A percentile compares a stretch with the other conserved stretches of the same genome.
These are phyloP conservation scores for Glarea lozoyensis DNA, from an alignment of 495 filamentous ascomycete genomes.

Conservation along the genomic window DNA sequence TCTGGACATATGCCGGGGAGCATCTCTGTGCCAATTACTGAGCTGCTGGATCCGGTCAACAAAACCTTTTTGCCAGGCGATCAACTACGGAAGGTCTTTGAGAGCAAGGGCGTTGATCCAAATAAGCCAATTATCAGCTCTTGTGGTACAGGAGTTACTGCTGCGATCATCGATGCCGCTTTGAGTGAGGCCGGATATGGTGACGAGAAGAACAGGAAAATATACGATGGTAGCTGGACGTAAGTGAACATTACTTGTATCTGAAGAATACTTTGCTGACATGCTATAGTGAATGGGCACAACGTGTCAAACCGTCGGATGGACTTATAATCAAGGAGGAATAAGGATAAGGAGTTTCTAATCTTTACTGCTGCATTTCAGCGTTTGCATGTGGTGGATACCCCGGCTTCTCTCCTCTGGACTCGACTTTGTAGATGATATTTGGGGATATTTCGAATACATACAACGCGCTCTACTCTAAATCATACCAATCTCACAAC, in stretches of 20 bases:
- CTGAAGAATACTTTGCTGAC: slow-evolving; percentile 11
- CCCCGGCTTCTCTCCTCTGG: slow-evolving; percentile 15
- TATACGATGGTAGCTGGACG: slow-evolving; percentile 99
- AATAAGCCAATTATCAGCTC: slow-evolving; percentile 78
- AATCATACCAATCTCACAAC: background rate
- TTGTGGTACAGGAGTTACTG: slow-evolving; percentile 93
- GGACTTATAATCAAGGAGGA: slow-evolving; percentile 39
- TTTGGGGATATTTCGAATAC: background rate
- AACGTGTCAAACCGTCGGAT: slow-evolving; percentile 51
- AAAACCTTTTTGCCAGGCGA: slow-evolving; percentile 69
- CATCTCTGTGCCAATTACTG: slow-evolving; percentile 70
- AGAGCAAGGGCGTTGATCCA: slow-evolving; percentile 66
- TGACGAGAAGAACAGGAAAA: slow-evolving; percentile 52
- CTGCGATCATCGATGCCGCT: slow-evolving; percentile 85
- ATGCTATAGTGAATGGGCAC: slow-evolving; percentile 61
- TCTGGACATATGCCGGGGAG: slow-evolving; percentile 90
- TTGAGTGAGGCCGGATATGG: slow-evolving; percentile 70
- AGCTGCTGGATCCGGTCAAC: slow-evolving; percentile 71
- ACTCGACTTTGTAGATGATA: no score
- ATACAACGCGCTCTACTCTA: background rate
- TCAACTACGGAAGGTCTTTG: slow-evolving; percentile 67
- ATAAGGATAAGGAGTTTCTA: background rate
- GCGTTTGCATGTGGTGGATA: slow-evolving; percentile 20
- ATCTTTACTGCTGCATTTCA: slow-evolving; percentile 18
- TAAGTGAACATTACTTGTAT: slow-evolving; percentile 40